Evolutionary conservation across 495 filamentous ascomycete genomes (phyloP).

Genomic region (Trichoderma erinaceum): DNA sequence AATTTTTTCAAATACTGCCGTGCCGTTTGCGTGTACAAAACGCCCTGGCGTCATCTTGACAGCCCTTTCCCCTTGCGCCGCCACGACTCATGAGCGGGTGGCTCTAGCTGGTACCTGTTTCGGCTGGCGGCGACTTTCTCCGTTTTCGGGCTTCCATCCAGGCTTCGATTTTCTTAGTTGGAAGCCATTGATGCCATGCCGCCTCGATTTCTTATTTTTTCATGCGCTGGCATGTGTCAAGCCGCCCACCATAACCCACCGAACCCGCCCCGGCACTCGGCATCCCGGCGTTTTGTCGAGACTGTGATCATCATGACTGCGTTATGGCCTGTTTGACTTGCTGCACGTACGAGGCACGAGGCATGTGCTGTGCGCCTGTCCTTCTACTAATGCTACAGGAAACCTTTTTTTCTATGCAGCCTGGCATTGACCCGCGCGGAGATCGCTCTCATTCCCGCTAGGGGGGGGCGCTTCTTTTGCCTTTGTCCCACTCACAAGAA

Average conservation of each 20-base stretch:
- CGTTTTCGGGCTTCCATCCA: constrained; percentile 10
- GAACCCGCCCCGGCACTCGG: background rate
- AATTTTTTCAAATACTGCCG: background rate
- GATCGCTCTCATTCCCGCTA: too few relatives aligned
- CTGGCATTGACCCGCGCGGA: too few relatives aligned
- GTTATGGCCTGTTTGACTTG: background rate
- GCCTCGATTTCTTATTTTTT: too few relatives aligned
- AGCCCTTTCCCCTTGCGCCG: background rate
- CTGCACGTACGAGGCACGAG: background rate
- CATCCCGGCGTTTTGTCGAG: background rate
- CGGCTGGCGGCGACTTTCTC: background rate
- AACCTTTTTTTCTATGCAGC: too few relatives aligned
- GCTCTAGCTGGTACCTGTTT: background rate
- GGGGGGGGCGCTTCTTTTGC: too few relatives aligned
- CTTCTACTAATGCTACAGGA: too few relatives aligned
- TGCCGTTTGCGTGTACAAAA: background rate
- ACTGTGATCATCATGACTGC: background rate
- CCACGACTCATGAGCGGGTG: constrained; percentile 11
- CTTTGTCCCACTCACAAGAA: too few relatives aligned
- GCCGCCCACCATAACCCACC: background rate
- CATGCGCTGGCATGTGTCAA: constrained; percentile 4
- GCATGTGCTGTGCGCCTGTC: background rate
- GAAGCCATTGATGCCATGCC: too few relatives aligned
- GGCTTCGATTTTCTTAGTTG: constrained; percentile 1
- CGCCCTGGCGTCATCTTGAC: constrained; percentile 7